phyloP scores from a whole-genome alignment of 2,329 filamentous ascomycete genomes.

The Plenodomus lindquistii region DNA sequence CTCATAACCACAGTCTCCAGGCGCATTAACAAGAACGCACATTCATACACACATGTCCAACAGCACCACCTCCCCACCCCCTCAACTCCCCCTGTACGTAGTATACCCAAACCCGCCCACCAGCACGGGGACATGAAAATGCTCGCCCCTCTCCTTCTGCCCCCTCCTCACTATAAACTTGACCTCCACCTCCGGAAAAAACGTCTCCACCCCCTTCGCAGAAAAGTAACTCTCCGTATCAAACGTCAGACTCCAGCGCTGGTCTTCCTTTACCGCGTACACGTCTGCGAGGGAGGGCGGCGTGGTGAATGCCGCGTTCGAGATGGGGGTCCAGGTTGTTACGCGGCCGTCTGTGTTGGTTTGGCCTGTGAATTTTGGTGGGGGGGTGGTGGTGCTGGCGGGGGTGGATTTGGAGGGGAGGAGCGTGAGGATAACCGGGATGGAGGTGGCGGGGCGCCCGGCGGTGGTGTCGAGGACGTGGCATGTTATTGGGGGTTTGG shows the following conservation, averaged over 20 bases:
- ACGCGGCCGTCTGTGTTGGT: constrained; percentile 80
- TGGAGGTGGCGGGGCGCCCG: constrained; percentile 68
- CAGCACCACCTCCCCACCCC: constrained; percentile 1
- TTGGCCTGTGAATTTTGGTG: constrained; percentile 58
- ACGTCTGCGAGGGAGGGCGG: constrained; percentile 39
- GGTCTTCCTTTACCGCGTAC: constrained; percentile 47
- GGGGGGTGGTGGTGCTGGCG: constrained; percentile 47
- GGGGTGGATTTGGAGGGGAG: constrained; percentile 29
- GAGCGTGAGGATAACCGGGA: constrained; percentile 67
- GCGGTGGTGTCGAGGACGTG: constrained; percentile 83
- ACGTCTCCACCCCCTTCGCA: constrained; percentile 56
- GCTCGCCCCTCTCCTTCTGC: constrained; percentile 55
- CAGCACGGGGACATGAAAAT: constrained; percentile 79
- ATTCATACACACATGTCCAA: not conserved
- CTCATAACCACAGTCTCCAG: too few relatives aligned
- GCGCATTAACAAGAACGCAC: too few relatives aligned
- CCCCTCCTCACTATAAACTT: constrained; percentile 55
- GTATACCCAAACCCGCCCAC: constrained; percentile 80
- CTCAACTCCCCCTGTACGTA: constrained; percentile 68
- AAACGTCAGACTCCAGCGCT: constrained; percentile 71
- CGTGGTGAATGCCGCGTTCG: not conserved
- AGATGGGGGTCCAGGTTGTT: constrained; percentile 64
- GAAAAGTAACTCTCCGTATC: constrained; percentile 75
- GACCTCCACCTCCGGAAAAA: constrained; percentile 62
- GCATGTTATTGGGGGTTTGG: constrained; percentile 71